These are phyloP conservation scores for Trypanosoma boissoni DNA, from an alignment of 208 protist genomes.

Conservation along the genomic window DNA sequence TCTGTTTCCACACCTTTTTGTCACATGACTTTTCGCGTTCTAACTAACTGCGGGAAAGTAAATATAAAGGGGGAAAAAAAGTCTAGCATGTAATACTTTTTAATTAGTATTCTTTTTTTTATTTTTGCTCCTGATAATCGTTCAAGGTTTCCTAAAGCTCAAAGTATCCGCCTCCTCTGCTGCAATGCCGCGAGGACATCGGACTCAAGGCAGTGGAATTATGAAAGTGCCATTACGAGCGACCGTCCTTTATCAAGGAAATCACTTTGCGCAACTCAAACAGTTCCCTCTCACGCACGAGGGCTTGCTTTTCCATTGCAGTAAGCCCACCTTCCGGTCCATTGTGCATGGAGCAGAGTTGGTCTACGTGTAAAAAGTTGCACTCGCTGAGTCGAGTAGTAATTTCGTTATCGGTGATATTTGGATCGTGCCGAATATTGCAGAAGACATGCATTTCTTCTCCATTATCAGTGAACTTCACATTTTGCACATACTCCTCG, in stretches of 20 bases:
- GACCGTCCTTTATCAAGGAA: not conserved
- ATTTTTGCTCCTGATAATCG: no score
- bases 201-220: no score
- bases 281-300: constrained; percentile 14
- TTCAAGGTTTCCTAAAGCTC: no score
- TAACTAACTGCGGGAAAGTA: no score
- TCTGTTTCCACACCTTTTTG: no score
- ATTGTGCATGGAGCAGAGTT: constrained; percentile 16
- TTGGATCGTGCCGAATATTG: constrained; percentile 26
- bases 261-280: constrained; percentile 3
- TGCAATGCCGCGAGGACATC: no score
- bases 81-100: no score
- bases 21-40: no score
- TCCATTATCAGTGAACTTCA: constrained; percentile 9
- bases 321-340: constrained; percentile 14
- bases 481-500: constrained; percentile 27
- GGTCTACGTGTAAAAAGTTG: constrained; percentile 25
- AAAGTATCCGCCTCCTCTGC: no score
- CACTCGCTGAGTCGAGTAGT: constrained; percentile 25
- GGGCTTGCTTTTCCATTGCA: constrained; percentile 12
- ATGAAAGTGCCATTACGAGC: not conserved
- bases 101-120: no score
- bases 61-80: no score
- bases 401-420: constrained; percentile 19
- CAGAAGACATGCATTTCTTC: constrained; percentile 17